Evolutionary conservation across 306 rosid species (phyloP), one percentile per base, ranked within the genome.

Genomic region (Abrus precatorius): DNA sequence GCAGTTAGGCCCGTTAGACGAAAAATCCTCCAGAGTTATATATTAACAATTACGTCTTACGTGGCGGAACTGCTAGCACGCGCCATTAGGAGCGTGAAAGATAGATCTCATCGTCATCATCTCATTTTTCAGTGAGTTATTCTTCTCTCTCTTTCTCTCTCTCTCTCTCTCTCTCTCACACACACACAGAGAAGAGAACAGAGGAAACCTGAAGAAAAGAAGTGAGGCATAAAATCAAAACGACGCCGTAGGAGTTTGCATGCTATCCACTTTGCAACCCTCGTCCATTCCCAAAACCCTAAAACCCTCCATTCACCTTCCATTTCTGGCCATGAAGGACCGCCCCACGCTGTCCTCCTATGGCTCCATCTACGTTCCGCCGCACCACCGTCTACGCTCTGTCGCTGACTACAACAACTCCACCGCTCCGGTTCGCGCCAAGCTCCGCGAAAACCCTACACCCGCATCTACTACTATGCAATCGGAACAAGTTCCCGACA

Each of bases 331-430:
- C 74, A 95, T 95, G 99, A 91, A 95, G 91, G 98, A 90, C 85
- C 91, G 92, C 60, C 89, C 93, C 76, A 80, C 97, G 84, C 97
- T 89, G 52, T 82, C 97, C 56, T 89, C 97, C 54, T 75, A 79
- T 72, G 94, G 89, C 85, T 79, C 90, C 84, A 71, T 90, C 43
- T 95, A 95, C 80, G 87, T 95, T 41, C 97, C 98, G 74, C 98
- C 98, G 32, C 98, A 90, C 86, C 88, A 91, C 20, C 99, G 97
- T 36, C 84, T 86, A 3, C 99, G 92, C 87, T 89, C 98, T 70
- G 89, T 85, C 74, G 62, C 83, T 9, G 84, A 60, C 70, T 10
- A 72, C 86, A 78, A 65, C 69, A 74, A 89, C 69, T 74, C 97
- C 27, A 36, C 89, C 71, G 53, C 88, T 82, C 69, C 87, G 1